Base-by-base conservation (phyloP, 2,329 filamentous ascomycete species). In the Cadophora sp. region DNA sequence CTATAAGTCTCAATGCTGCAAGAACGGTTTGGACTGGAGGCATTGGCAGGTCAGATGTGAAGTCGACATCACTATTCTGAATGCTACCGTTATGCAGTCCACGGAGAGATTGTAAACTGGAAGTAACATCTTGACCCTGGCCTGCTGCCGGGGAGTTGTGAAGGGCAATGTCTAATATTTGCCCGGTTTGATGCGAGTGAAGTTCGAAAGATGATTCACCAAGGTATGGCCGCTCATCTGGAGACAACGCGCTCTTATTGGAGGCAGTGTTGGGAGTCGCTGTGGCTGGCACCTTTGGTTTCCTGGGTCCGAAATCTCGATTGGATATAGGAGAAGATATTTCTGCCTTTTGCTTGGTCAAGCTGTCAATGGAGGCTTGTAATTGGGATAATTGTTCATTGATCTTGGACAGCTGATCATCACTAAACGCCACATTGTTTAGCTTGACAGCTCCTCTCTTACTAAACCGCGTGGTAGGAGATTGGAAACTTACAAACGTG, bases 151-250 rank as follows among this genome's bases (percentile, higher is more conserved):
- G 62, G 5, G 62, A 62, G 30, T 62, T 65, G 3, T 56, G 36
- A 48, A 67, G 66, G 20, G 61, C 47, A 22, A 62, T 64, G 16
- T 67, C 66, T 50, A 68, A 47, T 14, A 66, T 59, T 18, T 66
- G 62, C 18, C 66, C 63, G 7, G 66, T 60, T 59, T 68, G 50
- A 36, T 68, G 59, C n/a, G 66, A 68, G 41, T 68, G 66, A 9
- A 66, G 41, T 58, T 68, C 66, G 33, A 66, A 68, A 8, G 66
- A 68, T 13, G 66, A 65, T n/a, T 66, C 63, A 18, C 66, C 66
- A 13, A 66, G 59, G 39, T 68, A 68, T 2, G 59, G 59, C 18
- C 47, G 11, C 33, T 61, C 58, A 27, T 39, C 33, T 33, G 27
- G 48, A 22, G 45, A 43, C n/a, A 50, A n/a, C 11, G 20, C 14